phyloP scores from a whole-genome alignment of 2,329 filamentous ascomycete genomes.

The Colletotrichum orchidophilum region DNA sequence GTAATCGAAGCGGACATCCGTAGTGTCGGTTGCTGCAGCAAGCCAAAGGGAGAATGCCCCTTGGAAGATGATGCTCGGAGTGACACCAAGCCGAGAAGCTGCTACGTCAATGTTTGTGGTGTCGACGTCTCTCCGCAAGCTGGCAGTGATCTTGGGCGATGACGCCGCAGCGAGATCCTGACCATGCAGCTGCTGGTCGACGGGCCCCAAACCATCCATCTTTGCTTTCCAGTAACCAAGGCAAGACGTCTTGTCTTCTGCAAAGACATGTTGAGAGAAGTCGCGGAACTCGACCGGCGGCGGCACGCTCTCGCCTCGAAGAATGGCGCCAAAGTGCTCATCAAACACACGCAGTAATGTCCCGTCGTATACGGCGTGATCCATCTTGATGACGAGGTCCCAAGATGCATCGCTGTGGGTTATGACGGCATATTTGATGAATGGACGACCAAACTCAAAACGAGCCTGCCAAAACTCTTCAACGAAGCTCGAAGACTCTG shows the following conservation, averaged over 20 bases:
- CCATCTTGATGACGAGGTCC: slow-evolving; percentile 44
- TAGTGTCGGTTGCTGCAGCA: slow-evolving; percentile 32
- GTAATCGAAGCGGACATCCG: slow-evolving; percentile 45
- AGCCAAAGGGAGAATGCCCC: slow-evolving; percentile 44
- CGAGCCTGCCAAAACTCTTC: slow-evolving; percentile 38
- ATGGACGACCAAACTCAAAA: slow-evolving; percentile 44
- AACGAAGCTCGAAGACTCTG: slow-evolving; percentile 36
- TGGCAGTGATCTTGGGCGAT: neutral
- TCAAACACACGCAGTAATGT: slow-evolving; percentile 49
- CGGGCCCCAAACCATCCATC: neutral
- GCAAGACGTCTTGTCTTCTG: slow-evolving; percentile 30
- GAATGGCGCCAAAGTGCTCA: slow-evolving; percentile 43
- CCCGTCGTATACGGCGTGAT: slow-evolving; percentile 47
- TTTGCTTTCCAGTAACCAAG: slow-evolving; percentile 37
- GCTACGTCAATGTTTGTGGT: slow-evolving; percentile 33
- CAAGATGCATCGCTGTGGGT: slow-evolving; percentile 35
- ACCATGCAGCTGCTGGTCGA: neutral
- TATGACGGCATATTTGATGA: slow-evolving; percentile 45
- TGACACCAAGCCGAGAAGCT: slow-evolving; percentile 39
- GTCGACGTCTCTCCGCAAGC: neutral
- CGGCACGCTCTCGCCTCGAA: slow-evolving; percentile 28
- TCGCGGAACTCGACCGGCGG: slow-evolving; percentile 37
- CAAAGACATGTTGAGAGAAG: slow-evolving; percentile 38
- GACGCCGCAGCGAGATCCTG: slow-evolving; percentile 10
- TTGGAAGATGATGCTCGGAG: slow-evolving; percentile 47